A percentile compares a stretch with the other conserved stretches of the same genome.
Conservation (phyloP, 768 basidiomycete species). For the Suillus discolor region DNA sequence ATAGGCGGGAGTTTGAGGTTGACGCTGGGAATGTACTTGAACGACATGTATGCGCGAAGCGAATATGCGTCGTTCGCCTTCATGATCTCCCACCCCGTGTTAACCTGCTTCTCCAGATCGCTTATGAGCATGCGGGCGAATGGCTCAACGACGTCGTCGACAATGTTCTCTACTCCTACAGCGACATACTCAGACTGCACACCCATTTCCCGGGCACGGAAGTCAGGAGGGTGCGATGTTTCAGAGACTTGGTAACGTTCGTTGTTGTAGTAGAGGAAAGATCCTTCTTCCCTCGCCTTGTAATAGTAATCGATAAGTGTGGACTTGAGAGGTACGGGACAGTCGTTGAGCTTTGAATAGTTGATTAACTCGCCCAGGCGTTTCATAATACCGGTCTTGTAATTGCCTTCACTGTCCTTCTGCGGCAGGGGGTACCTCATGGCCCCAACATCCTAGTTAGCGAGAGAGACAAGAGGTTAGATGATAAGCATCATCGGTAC, state of each 20-base stretch:
- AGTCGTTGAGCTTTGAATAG: slow-evolving; percentile 27
- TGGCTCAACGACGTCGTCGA: slow-evolving; percentile 19
- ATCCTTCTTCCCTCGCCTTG: slow-evolving; percentile 16
- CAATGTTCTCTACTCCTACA: slow-evolving; percentile 22
- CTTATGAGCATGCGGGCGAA: slow-evolving; percentile 21
- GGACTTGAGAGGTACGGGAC: slow-evolving; percentile 16
- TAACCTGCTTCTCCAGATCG: slow-evolving; percentile 20
- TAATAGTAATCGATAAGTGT: slow-evolving; percentile 25
- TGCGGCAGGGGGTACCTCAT: slow-evolving; percentile 39
- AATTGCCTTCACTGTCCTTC: slow-evolving; percentile 16
- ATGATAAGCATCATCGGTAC: neutral
- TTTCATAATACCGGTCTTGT: slow-evolving; percentile 32
- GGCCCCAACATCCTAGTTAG: slow-evolving; percentile 39
- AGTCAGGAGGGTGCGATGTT: slow-evolving; percentile 1
- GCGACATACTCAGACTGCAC: slow-evolving; percentile 13
- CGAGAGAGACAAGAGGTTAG: slow-evolving; percentile 13
- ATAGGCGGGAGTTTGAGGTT: neutral
- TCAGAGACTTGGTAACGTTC: neutral
- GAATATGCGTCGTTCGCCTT: slow-evolving; percentile 29
- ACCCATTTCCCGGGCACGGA: slow-evolving; percentile 15
- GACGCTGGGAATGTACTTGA: slow-evolving; percentile 9
- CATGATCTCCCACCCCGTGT: slow-evolving; percentile 24
- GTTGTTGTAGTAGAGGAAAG: slow-evolving; percentile 27
- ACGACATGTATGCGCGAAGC: slow-evolving; percentile 24
- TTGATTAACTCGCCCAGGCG: slow-evolving; percentile 33